Conservation (phyloP, 305 asterid genomes). For the Plantago rigida region DNA sequence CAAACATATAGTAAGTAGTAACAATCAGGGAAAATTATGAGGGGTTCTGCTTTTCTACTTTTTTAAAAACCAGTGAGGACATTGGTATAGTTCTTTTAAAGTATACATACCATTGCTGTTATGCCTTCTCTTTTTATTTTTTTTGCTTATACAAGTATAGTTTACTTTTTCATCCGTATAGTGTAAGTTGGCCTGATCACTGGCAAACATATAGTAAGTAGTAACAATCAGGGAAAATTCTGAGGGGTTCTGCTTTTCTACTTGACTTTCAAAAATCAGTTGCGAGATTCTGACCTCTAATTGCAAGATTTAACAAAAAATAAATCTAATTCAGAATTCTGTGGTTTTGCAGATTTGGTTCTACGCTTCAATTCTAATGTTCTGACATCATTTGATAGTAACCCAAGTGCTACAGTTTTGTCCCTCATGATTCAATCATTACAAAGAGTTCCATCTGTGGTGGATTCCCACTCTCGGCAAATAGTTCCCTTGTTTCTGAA, state of each 20-base stretch:
- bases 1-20: not conserved
- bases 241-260: not conserved
- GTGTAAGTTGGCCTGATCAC: conserved; percentile 11
- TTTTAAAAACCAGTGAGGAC: conserved; percentile 13
- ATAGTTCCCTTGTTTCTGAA: conserved; percentile 69
- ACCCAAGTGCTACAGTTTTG: conserved; percentile 47
- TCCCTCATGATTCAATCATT: conserved; percentile 60
- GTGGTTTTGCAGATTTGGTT: conserved; percentile 53
- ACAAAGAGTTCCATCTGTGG: conserved; percentile 59
- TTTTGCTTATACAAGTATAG: not conserved
- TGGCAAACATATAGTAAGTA: conserved; percentile 5
- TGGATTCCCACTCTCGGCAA: conserved; percentile 66
- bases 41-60: not conserved
- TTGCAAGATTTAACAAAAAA: conserved; percentile 16
- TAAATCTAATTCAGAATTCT: conserved; percentile 18
- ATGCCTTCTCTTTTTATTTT: not conserved
- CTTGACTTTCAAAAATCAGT: not conserved
- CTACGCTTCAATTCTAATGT: conserved; percentile 45
- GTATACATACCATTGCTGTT: conserved; percentile 12
- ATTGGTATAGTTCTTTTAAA: conserved; percentile 38
- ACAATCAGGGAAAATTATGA: not conserved
- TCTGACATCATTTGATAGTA: conserved; percentile 41
- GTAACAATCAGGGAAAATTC: not conserved
- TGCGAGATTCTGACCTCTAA: conserved; percentile 10
- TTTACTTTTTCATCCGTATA: conserved; percentile 11